Conservation (phyloP, 139 green algal genomes). For the Micromonas pusilla region DNA sequence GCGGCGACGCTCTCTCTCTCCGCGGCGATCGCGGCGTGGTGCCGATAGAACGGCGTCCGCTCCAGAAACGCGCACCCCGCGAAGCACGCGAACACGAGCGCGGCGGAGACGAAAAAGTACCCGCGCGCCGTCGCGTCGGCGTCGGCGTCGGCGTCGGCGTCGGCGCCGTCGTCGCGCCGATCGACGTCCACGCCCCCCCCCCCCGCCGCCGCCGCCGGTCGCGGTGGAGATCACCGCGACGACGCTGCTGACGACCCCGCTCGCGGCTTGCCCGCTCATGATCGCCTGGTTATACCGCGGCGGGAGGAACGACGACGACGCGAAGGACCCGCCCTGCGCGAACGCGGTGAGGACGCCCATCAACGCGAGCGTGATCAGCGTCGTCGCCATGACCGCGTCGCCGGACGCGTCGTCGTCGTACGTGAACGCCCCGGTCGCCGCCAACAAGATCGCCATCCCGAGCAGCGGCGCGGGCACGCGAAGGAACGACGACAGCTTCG, state of each 20-base stretch:
- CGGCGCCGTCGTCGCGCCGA: not conserved
- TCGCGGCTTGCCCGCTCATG: constrained; percentile 14
- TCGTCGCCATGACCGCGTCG: not conserved
- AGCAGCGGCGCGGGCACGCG: not conserved
- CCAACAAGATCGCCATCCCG: not conserved
- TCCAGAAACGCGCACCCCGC: not conserved
- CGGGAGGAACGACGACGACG: not conserved
- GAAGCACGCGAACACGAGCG: not conserved
- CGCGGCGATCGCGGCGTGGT: not conserved
- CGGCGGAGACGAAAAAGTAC: not conserved
- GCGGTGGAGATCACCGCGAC: constrained; percentile 15
- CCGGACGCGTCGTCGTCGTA: not conserved
- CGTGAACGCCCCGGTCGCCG: not conserved
- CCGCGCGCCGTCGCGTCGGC: not conserved
- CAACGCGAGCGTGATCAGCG: not conserved
- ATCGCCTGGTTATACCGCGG: constrained; percentile 9
- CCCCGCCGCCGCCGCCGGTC: no score
- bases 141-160: not conserved
- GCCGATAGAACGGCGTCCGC: not conserved
- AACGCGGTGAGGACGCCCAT: constrained; percentile 1
- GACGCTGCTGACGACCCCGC: not conserved
- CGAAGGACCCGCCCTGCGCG: constrained; percentile 12
- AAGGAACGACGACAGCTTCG: not conserved
- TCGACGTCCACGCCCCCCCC: no score
- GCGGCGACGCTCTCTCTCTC: not conserved